phyloP scores from a whole-genome alignment of 2,329 filamentous ascomycete genomes.

The Fusarium sororula region DNA sequence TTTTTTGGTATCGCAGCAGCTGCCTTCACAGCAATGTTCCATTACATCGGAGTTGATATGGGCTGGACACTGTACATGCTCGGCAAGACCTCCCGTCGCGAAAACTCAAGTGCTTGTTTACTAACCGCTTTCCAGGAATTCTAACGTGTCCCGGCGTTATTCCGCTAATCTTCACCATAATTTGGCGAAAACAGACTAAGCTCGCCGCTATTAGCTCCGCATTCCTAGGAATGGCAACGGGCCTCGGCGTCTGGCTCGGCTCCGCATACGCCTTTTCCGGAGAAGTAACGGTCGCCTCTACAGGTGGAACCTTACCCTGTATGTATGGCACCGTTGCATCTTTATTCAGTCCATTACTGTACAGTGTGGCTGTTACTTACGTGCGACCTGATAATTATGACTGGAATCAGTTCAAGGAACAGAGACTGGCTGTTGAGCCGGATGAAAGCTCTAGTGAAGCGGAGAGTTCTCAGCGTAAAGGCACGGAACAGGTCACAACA shows the following conservation, averaged over 20 bases:
- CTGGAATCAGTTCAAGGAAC: neutral
- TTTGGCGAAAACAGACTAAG: neutral
- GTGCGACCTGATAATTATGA: neutral
- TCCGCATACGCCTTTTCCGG: neutral
- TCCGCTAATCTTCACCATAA: neutral
- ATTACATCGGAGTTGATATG: neutral
- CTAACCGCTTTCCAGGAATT: neutral
- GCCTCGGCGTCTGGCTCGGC: neutral
- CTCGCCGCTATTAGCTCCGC: neutral
- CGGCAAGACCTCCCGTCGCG: neutral
- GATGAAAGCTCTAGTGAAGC: fast-evolving
- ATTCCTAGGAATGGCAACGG: neutral
- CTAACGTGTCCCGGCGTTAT: neutral
- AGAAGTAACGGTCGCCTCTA: neutral
- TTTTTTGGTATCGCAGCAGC: neutral
- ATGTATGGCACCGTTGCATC: neutral
- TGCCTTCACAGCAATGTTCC: neutral
- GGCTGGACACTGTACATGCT: neutral
- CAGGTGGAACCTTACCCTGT: neutral
- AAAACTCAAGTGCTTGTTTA: neutral
- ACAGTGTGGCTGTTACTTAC: neutral
- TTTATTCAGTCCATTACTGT: neutral
- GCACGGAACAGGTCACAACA: fast-evolving
- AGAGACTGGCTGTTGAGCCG: neutral
- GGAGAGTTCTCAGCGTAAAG: neutral